Base-by-base conservation (phyloP, 2,329 filamentous ascomycete genomes). In the Leptographium radiaticola region DNA sequence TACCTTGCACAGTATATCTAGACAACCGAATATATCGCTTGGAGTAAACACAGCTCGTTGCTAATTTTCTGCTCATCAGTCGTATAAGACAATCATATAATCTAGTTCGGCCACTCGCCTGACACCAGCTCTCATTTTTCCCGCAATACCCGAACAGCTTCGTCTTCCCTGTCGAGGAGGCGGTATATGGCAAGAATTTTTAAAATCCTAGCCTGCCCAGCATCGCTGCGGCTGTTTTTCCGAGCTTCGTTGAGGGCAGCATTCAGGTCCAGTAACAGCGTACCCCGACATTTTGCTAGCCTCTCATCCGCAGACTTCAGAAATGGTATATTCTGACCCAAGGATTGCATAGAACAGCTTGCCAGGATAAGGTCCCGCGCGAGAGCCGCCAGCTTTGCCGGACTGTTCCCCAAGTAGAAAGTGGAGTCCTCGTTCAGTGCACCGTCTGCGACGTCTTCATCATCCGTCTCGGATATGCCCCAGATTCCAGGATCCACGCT, bases 251-350 rank as follows among this genome's bases (percentile, higher is more conserved):
- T 71, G 36, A 69, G 56, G 2, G 78, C 77, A 25, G 75, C 72
- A 45, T 70, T 71, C 18, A 81, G 63, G 50, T 82, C 79, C 5
- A 82, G 65, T 10, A 82, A 63, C 25, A 82, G 67, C 0, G 77
- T 81, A 58, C 75, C 79, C 51, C 76, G 71, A 58, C 79, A 81
- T 52, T 73, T 70, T 2, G 64, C 63, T 54, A 81, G 66, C 40
- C 77, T 71, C 53, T 79, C 76, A 51, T 75, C 73, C 58, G 71
- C 68, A 59, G 77, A 79, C 55, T 70, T 67, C 15, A 78, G 71
- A 54, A 78, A 76, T 0, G 74, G 71, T 13, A 69, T 63, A 10
- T 75, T 67, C n/a, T 69, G 67, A 6, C 75, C 75, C 10, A 80
- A 63, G 1, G 66, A 62, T 13, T 71, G 66, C 0, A 71, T 70